phyloP scores from a whole-genome alignment of 306 rosid genomes.

The Vachellia collinsii region DNA sequence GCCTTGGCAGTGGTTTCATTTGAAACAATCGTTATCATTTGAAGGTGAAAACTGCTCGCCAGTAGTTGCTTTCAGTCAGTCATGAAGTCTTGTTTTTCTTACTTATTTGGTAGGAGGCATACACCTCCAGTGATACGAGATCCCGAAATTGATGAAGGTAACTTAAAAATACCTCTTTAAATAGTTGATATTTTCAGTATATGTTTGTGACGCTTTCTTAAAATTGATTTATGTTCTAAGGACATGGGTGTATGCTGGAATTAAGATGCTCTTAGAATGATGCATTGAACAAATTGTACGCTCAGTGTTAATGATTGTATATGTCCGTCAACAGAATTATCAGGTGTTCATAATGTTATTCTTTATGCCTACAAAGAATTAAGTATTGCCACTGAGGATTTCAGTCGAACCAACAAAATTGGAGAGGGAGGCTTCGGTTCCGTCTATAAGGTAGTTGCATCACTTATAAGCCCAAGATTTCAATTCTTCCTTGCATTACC shows the following conservation, averaged over 20 bases:
- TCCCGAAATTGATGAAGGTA: slow-evolving; percentile 62
- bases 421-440: slow-evolving; percentile 99
- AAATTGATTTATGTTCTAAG: not conserved
- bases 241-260: not conserved
- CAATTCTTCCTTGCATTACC: slow-evolving; percentile 27
- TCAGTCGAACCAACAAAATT: slow-evolving; percentile 72
- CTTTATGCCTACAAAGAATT: slow-evolving; percentile 71
- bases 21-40: slow-evolving; percentile 35
- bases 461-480: slow-evolving; percentile 9
- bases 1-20: slow-evolving; percentile 44
- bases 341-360: slow-evolving; percentile 68
- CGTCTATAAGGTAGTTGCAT: slow-evolving; percentile 74
- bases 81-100: slow-evolving; percentile 82
- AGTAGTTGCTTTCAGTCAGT: slow-evolving; percentile 30
- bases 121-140: slow-evolving; percentile 34
- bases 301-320: slow-evolving; percentile 23
- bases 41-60: slow-evolving; percentile 26
- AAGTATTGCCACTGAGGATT: slow-evolving; percentile 70
- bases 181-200: not conserved
- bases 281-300: slow-evolving; percentile 22
- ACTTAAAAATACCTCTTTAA: slow-evolving; percentile 18
- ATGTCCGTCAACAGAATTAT: slow-evolving; percentile 50
- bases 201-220: not conserved
- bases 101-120: slow-evolving; percentile 46
- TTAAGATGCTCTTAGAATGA: not conserved